A percentile compares a stretch with the other conserved stretches of the same genome.
phyloP scores from a whole-genome alignment of 257 asterid genomes.

The Parsonsia alboflavescens region DNA sequence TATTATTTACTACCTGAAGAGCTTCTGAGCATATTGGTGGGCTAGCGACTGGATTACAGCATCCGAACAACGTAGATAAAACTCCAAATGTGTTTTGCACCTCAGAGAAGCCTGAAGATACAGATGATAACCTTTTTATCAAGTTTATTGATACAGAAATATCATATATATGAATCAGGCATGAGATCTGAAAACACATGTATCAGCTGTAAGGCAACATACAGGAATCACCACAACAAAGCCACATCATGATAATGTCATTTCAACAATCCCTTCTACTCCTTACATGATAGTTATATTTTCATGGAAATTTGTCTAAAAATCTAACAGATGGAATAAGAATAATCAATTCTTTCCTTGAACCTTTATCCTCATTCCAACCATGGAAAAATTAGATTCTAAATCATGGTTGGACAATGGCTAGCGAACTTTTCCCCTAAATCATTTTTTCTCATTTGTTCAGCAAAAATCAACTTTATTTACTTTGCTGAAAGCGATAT shows the following conservation, averaged over 20 bases:
- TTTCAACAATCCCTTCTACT: background rate
- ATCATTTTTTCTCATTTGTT: background rate
- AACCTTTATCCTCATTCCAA: background rate
- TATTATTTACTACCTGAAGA: constrained; percentile 66
- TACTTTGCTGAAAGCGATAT: background rate
- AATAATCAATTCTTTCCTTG: background rate
- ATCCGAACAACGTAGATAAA: constrained; percentile 44
- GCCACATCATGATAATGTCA: background rate
- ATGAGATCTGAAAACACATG: background rate
- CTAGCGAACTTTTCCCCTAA: background rate
- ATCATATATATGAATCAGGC: background rate
- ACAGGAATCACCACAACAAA: background rate
- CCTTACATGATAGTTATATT: background rate
- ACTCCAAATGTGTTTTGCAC: constrained; percentile 51
- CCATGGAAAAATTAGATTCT: background rate
- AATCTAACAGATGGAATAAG: background rate
- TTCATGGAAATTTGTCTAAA: background rate
- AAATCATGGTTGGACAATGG: background rate
- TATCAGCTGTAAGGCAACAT: background rate
- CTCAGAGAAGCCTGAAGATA: constrained; percentile 56
- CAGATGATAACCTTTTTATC: constrained; percentile 3
- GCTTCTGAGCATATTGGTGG: constrained; percentile 71
- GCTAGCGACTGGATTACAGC: constrained; percentile 52
- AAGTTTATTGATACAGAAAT: background rate
- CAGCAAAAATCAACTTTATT: background rate